Evolutionary conservation across 169 alveolate species (phyloP), one percentile per base, ranked within the genome.

Genomic region (Cryptosporidium felis): DNA sequence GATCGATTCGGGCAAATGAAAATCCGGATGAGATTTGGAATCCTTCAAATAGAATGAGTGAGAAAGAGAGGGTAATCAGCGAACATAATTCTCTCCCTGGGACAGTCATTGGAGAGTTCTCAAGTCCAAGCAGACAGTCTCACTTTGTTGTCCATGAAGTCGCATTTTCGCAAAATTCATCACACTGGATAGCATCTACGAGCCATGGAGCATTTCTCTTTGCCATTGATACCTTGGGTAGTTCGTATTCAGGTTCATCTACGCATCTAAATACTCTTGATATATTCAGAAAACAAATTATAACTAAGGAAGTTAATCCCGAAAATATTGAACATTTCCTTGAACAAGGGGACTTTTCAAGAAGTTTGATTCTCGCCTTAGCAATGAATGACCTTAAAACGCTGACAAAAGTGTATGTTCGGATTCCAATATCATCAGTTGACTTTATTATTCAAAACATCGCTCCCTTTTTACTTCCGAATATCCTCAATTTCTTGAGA

Each of bases 351-450:
- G 95, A 93, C 38, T 89, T 88, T 66, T 60, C 62, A 28, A 66
- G 88, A 53, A 93, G 95, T 3, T 91, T 93, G 62, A 90, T 93
- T 21, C 61, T 93, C 53, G 90, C 94, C 26, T 80, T 93, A 36
- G 96, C 96, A 10, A 74, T 93, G 88, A 93, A 93, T 80, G 88
- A 92, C 80, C 92, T 90, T 58, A 90, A 92, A 36, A 80, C 91
- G 58, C 82, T 93, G 44, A 67, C 82, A 38, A 85, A 82, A 18
- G 90, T 88, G 21, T 93, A 93, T 79, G 92, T 82, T 42, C 66
- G 59, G 18, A 90, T 91, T 38, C 96, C 96, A 6, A 65, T 81
- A 26, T 49, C 41, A 12, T 36, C 65, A 56, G 46, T 53, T 81
- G 26, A 91, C 88, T 63, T 44, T 42, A 67, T 91, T 40, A 66